Conservation (phyloP, 148 eudicot genomes). For the Rhododendron williamsianum region DNA sequence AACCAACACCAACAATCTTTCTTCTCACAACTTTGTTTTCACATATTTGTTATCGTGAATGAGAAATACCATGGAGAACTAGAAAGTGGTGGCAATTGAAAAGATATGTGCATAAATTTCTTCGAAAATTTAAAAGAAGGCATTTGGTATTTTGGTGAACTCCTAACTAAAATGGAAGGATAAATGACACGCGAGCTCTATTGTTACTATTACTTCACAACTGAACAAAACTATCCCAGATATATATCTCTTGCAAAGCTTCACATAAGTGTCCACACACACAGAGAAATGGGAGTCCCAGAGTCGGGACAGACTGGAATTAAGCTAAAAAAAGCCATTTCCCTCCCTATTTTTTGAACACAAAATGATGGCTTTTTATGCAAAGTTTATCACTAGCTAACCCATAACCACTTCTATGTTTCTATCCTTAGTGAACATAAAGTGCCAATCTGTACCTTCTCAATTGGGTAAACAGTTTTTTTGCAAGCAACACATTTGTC, state of each 20-base stretch:
- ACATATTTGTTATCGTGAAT: not conserved
- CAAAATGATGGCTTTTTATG: not conserved
- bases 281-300: not conserved
- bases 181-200: not conserved
- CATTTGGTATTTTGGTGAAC: not conserved
- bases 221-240: not conserved
- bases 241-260: not conserved
- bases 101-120: not conserved
- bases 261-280: not conserved
- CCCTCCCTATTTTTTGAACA: not conserved
- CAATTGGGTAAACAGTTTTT: constrained; percentile 67
- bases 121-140: not conserved
- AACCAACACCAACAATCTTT: not conserved
- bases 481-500: constrained; percentile 70
- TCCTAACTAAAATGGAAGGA: not conserved
- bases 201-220: not conserved
- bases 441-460: constrained; percentile 27
- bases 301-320: not conserved
- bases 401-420: not conserved
- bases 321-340: not conserved
- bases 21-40: not conserved
- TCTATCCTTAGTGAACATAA: constrained; percentile 14
- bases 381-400: not conserved
- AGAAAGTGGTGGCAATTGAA: not conserved
- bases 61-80: not conserved